A percentile compares a stretch with the other conserved stretches of the same genome.
Evolutionary conservation across 2,329 filamentous ascomycete genomes (phyloP).

Genomic region (Neopestalotiopsis rosae): DNA sequence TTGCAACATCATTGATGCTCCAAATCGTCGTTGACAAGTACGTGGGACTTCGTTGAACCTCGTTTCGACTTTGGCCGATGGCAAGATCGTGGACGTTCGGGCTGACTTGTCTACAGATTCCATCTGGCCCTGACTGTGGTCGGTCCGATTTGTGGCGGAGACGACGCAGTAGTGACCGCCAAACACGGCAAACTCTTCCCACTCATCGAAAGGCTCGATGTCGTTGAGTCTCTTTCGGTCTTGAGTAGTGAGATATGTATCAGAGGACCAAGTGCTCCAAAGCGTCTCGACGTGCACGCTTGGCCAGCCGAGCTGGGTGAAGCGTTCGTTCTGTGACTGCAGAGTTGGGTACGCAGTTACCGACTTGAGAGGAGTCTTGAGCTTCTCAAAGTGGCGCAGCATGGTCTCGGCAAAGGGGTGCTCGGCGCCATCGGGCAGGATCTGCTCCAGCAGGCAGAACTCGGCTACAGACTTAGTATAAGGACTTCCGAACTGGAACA

Average conservation of each 20-base stretch:
- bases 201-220: conserved; percentile 90
- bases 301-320: conserved; percentile 71
- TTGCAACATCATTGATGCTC: conserved; percentile 52
- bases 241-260: conserved; percentile 64
- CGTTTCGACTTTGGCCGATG: conserved; percentile 22
- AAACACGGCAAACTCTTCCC: conserved; percentile 92
- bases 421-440: conserved; percentile 75
- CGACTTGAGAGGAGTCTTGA: conserved; percentile 79
- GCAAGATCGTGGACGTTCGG: conserved; percentile 11
- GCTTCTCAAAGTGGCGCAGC: conserved; percentile 81
- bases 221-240: conserved; percentile 69
- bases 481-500: conserved; percentile 3
- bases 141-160: conserved; percentile 54
- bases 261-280: conserved; percentile 82
- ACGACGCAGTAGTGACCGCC: conserved; percentile 84
- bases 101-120: neutral
- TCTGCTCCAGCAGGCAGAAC: conserved; percentile 88
- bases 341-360: conserved; percentile 72
- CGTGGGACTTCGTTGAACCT: conserved; percentile 42
- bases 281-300: conserved; percentile 69
- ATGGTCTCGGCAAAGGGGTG: conserved; percentile 90
- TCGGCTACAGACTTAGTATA: conserved; percentile 54
- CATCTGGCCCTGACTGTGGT: conserved; percentile 8
- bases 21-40: conserved; percentile 63
- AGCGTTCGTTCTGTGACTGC: conserved; percentile 71